phyloP scores from a whole-genome alignment of 306 rosid genomes.

The Morella rubra region DNA sequence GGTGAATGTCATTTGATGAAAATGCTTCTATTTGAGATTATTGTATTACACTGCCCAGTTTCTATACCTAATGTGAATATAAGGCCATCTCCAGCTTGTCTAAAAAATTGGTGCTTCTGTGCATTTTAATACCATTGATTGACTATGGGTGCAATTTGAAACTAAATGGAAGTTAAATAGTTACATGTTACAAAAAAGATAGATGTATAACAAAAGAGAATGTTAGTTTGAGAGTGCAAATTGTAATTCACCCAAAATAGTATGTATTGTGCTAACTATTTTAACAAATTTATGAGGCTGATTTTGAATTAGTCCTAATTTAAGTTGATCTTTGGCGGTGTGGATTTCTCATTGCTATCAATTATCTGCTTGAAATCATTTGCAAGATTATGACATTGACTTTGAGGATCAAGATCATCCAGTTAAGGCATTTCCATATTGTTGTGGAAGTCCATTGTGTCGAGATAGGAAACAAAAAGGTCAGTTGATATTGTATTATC shows the following conservation, averaged over 20 bases:
- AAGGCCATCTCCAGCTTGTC: no score
- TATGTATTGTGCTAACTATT: not conserved
- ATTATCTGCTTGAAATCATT: conserved; percentile 19
- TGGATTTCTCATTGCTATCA: conserved; percentile 10
- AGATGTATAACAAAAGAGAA: no score
- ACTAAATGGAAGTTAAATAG: no score
- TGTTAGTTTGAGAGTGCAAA: not conserved
- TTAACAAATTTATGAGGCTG: not conserved
- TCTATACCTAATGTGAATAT: no score
- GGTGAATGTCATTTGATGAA: no score
- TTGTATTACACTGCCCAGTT: no score
- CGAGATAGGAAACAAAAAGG: conserved; percentile 55
- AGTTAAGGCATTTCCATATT: conserved; percentile 68
- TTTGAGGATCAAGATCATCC: conserved; percentile 75
- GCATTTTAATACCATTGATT: no score
- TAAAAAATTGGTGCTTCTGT: no score
- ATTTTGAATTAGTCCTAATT: not conserved
- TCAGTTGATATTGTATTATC: conserved; percentile 22
- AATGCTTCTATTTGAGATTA: no score
- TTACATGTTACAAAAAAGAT: not conserved
- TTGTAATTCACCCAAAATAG: not conserved
- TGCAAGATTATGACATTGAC: conserved; percentile 86
- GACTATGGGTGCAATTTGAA: no score
- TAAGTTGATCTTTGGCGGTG: not conserved
- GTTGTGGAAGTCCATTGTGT: conserved; percentile 71